Evolutionary conservation across 495 filamentous ascomycete species (phyloP), one percentile per base, ranked within the genome.

Genomic region (Neurospora intermedia): DNA sequence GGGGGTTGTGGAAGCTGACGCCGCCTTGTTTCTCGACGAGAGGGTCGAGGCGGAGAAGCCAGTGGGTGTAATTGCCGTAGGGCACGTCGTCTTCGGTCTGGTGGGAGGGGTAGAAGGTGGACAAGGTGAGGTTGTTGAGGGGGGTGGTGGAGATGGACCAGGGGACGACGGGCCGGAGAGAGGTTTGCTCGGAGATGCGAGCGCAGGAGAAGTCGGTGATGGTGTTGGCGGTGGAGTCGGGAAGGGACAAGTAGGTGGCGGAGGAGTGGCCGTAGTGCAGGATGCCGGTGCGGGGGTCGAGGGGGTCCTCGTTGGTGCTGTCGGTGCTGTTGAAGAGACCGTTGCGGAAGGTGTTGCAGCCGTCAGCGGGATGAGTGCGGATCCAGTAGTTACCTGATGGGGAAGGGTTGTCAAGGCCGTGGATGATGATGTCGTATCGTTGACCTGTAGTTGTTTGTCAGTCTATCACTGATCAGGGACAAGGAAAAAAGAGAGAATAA

Each of bases 391-490:
- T 83, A 1, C 54, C 54, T 16, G 6, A 3, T 2, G 27, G 6
- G 20, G 75, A 80, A 40, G 75, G 54, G 20, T 74, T 73, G 69
- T 86, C 78, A 71, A 87, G 82, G 13, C 89, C 90, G 40, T 85
- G 84, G 43, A 92, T 83, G 69, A 91, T 85, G 23, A 92, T 80
- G 73, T 91, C 86, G 78, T 90, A 90, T 31, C 91, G 85, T 78
- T 92, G 89, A 5, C 54, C 54, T 66, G 54, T 35, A 8, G 20
- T 31, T 66, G 27, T 62, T 31, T 62, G 54, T 66, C 35, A 66
- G 27, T 18, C 27, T 16, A 9, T 6, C 35, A 5, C 35, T 38
- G 3, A 6, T 8, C 1, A 39, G 39, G 13, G 54, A 18, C 7
- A 66, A 15, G 13, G 15, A 38, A 35, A 62, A 6, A 6, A 7